Evolutionary conservation across 2,329 filamentous ascomycete species (phyloP), one percentile per base, ranked within the genome.

Genomic region (Hymenoscyphus linearis): DNA sequence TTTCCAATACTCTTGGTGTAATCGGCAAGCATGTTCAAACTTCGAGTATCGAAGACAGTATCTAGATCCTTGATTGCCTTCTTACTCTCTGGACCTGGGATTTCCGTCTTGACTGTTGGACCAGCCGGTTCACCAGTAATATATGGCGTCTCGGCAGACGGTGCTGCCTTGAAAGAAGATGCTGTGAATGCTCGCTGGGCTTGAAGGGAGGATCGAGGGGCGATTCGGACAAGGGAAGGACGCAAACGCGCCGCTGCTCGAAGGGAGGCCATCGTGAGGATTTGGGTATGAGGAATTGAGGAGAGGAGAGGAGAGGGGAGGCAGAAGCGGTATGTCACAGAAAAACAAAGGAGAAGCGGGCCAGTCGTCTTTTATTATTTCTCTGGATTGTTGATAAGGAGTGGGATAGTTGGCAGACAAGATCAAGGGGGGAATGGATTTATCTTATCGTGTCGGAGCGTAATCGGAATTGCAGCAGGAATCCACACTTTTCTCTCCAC

Each of bases 1-100:
- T 82, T 83, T 58, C 79, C 80, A 52, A 75, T 69, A 69, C 79
- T 81, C 74, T 81, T 78, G 56, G 79, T 72, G 65, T 82, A 83
- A 69, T 82, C 77, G 59, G 78, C 80, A 58, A 82, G 76, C 69
- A 82, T 80, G 72, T 82, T 78, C 60, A 82, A 75, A 60, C 78
- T 79, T 54, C 80, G 75, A 36, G 78, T 79, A 68, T 83, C 80
- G 63, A 81, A 82, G 64, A 82, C 74, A 57, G 74, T 71, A 64
- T 80, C 75, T 52, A 83, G 74, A 64, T 80, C 72, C 52, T 65
- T 68, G 65, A 76, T 75, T 50, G 74, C 74, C 64, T 72, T 71
- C 69, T 73, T 68, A 26, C 68, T 72, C 60, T 72, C 63, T 47
- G 74, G 74, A 2, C 75, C 75, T 40, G 75, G 75, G 64, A 77